Conservation (phyloP, 106 monocot species). For the Dioscorea dumetorum region DNA sequence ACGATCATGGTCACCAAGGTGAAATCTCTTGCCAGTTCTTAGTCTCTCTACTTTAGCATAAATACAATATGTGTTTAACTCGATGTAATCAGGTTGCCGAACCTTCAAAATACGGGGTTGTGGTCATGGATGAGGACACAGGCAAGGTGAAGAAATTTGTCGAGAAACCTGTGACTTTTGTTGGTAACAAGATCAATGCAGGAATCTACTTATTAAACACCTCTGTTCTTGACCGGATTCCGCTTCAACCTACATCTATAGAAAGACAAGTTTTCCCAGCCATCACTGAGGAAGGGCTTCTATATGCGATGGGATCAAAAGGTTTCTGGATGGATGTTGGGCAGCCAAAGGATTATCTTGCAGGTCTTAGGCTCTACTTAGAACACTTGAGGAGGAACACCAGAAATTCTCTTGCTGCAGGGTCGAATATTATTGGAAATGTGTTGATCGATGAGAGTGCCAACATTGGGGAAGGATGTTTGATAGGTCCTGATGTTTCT, state of each 20-base stretch:
- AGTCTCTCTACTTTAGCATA: no score
- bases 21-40: no score
- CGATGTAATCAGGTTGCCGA: no score
- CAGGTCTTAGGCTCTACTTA: conserved; percentile 7
- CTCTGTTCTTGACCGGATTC: conserved; percentile 15
- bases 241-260: conserved; percentile 6
- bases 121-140: conserved; percentile 23
- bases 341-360: conserved; percentile 16
- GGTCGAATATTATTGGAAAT: not conserved
- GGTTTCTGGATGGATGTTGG: conserved; percentile 18
- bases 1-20: not conserved
- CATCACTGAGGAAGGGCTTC: not conserved
- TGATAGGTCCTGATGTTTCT: conserved; percentile 13
- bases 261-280: not conserved
- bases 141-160: conserved; percentile 22
- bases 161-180: conserved; percentile 23
- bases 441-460: conserved; percentile 7
- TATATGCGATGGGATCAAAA: conserved; percentile 3
- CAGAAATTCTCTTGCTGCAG: not conserved
- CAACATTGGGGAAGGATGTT: conserved; percentile 5
- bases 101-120: not conserved
- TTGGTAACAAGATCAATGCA: conserved; percentile 33
- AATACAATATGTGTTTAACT: no score
- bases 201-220: conserved; percentile 23
- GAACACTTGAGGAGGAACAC: conserved; percentile 1